Evolutionary conservation across 192 early-diverging fungal genomes (phyloP), one percentile per base, ranked within the genome.

Genomic region (Umbelopsis isabellina): DNA sequence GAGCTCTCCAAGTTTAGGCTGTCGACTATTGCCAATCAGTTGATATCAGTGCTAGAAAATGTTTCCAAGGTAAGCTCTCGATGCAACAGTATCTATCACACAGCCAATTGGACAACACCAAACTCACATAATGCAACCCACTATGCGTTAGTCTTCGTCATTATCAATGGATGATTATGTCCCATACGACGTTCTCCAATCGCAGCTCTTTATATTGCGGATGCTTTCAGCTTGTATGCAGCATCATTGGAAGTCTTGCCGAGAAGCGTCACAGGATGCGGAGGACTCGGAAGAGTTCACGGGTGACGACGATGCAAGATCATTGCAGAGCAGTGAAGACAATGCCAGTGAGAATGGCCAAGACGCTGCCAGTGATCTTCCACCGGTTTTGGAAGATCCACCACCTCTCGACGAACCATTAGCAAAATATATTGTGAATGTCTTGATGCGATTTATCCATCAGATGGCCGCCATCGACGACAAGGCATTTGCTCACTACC

Each of bases 181-280:
- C n/a, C 85, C 90, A 4, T 71, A 80, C 27, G 85, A 94, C 48
- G 83, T 89, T 30, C 86, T 94, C 72, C 92, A 97, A 72, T 95
- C 94, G 18, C 94, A 95, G 75, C 83, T 94, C 12, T 93, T 95
- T 72, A 76, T 96, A 15, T 84, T 96, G 58, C 84, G 91, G 67
- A 83, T 97, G 47, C 78, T 96, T 25, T 91, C 91, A 3, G 89
- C 90, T 67, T 94, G 94, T 75, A 92, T 94, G 89, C 88, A 91
- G 44, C 90, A 90, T 65, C 85, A 93, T 75, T 95, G 94, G 94
- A 89, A 94, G 67, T 86, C 83, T 76, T 86, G 87, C 70, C 85
- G 85, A 66, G 84, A 77, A 45, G n/a, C 64, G 10, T 67, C 70
- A 37, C 76, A 72, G n/a, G 86, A 83, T 7, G 49, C 72, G 41